Evolutionary conservation across 169 alveolate species (phyloP).

Genomic region (Plasmodium chabaudi): DNA sequence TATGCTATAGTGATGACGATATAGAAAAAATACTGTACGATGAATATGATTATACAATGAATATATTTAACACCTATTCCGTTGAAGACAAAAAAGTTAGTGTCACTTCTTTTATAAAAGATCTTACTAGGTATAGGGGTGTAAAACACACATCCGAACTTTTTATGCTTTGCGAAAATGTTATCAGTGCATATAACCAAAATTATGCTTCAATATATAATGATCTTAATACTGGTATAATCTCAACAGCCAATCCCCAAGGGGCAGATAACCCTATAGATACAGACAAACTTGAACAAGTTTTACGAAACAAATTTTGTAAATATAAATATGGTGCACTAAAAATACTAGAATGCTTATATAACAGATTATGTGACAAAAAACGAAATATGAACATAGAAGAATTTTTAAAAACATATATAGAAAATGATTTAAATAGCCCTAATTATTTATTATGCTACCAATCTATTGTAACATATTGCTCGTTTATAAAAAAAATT

Average conservation of each 20-base stretch:
- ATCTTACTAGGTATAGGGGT: slow-evolving; percentile 66
- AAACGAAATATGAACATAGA: slow-evolving; percentile 72
- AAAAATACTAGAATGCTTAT: slow-evolving; percentile 50
- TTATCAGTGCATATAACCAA: slow-evolving; percentile 58
- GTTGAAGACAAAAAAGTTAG: slow-evolving; percentile 58
- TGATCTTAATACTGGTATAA: not conserved
- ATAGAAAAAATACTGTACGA: slow-evolving; percentile 46
- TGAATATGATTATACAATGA: slow-evolving; percentile 64
- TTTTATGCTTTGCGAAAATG: slow-evolving; percentile 34
- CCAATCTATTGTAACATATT: slow-evolving; percentile 72
- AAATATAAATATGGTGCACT: slow-evolving; percentile 63
- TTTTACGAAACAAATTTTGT: slow-evolving; percentile 43
- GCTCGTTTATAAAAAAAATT: slow-evolving; percentile 46
- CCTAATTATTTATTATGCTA: slow-evolving; percentile 53
- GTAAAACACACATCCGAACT: slow-evolving; percentile 53
- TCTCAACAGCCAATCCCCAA: not conserved
- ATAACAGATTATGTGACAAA: slow-evolving; percentile 56
- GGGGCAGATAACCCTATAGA: not conserved
- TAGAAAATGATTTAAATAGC: slow-evolving; percentile 65
- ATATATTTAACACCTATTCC: slow-evolving; percentile 49
- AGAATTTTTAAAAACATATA: slow-evolving; percentile 52
- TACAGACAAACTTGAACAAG: not conserved
- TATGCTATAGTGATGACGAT: slow-evolving; percentile 66
- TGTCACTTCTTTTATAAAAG: slow-evolving; percentile 51
- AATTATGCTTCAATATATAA: slow-evolving; percentile 27